Evolutionary conservation across 495 filamentous ascomycete species (phyloP).

Genomic region (Aspergillus heteromorphus): DNA sequence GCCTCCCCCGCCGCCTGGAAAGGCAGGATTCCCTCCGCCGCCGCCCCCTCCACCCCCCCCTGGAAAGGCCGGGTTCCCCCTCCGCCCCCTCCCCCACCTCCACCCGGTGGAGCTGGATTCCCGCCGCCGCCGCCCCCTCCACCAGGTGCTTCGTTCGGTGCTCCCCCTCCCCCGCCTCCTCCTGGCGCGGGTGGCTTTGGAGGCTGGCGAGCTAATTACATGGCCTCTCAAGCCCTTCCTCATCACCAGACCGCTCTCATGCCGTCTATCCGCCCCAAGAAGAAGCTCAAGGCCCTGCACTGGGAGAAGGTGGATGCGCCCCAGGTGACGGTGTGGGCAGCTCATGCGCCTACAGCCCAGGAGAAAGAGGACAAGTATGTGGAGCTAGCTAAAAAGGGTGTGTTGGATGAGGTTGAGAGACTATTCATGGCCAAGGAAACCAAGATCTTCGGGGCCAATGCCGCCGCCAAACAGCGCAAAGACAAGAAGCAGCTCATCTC

Average conservation of each 20-base stretch:
- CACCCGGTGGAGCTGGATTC: conserved; percentile 30
- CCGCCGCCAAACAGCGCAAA: conserved; percentile 60
- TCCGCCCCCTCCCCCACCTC: conserved; percentile 46
- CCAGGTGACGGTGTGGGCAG: conserved; percentile 92
- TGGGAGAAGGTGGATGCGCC: conserved; percentile 98
- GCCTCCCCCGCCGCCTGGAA: conserved; percentile 42
- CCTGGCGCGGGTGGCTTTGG: conserved; percentile 54
- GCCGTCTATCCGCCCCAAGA: conserved; percentile 84
- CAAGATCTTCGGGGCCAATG: conserved; percentile 69
- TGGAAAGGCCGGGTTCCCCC: conserved; percentile 46
- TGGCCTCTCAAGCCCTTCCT: conserved; percentile 40
- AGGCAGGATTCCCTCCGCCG: conserved; percentile 26
- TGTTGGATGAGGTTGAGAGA: conserved; percentile 95
- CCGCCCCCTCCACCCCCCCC: conserved; percentile 40
- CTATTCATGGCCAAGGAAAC: conserved; percentile 97
- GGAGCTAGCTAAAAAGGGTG: conserved; percentile 86
- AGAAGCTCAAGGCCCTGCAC: conserved; percentile 98
- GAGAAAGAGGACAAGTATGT: conserved; percentile 92
- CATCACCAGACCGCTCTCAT: conserved; percentile 47
- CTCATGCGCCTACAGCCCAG: conserved; percentile 72
- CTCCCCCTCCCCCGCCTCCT: conserved; percentile 56
- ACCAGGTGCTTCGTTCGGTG: conserved; percentile 29
- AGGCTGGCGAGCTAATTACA: conserved; percentile 43
- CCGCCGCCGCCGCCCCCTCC: conserved; percentile 58
- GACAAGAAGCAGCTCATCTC: conserved; percentile 98